phyloP scores from a whole-genome alignment of 1,284 basidiomycete species.

The Malassezia sp. region DNA sequence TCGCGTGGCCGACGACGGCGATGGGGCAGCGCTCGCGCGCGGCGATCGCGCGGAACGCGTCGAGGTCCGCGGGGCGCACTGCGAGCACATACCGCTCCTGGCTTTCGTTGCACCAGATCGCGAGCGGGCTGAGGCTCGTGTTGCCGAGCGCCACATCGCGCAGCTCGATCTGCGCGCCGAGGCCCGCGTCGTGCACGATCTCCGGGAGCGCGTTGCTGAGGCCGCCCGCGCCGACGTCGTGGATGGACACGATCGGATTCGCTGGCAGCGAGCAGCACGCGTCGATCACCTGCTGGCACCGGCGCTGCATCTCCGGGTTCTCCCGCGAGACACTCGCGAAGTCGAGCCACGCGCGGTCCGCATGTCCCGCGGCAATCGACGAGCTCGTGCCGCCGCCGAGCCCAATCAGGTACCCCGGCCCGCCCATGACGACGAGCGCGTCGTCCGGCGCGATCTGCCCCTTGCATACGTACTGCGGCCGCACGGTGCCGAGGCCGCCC shows the following conservation, averaged over 20 bases:
- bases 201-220: slow-evolving; percentile 93
- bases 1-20: slow-evolving; percentile 79
- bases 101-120: slow-evolving; percentile 99
- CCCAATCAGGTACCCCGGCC: slow-evolving; percentile 91
- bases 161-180: slow-evolving; percentile 90
- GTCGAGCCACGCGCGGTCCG: slow-evolving; percentile 78
- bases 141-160: slow-evolving; percentile 85
- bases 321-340: slow-evolving; percentile 95
- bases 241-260: slow-evolving; percentile 83
- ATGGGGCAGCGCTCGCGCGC: slow-evolving; percentile 83
- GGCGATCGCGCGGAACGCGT: slow-evolving; percentile 64
- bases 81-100: slow-evolving; percentile 94
- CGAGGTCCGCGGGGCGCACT: slow-evolving; percentile 29
- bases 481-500: slow-evolving; percentile 85
- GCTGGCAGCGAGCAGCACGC: slow-evolving; percentile 48
- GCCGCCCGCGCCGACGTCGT: slow-evolving; percentile 95
- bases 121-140: slow-evolving; percentile 91
- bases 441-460: slow-evolving; percentile 35
- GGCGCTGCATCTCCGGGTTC: slow-evolving; percentile 94
- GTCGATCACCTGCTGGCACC: slow-evolving; percentile 95
- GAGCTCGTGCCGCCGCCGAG: slow-evolving; percentile 91
- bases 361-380: slow-evolving; percentile 57
- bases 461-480: slow-evolving; percentile 40
- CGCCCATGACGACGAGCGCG: slow-evolving; percentile 76
- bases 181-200: slow-evolving; percentile 81